These are phyloP conservation scores for Pseudozyma hubeiensis DNA, from an alignment of 1,284 basidiomycete genomes.

Conservation along the genomic window DNA sequence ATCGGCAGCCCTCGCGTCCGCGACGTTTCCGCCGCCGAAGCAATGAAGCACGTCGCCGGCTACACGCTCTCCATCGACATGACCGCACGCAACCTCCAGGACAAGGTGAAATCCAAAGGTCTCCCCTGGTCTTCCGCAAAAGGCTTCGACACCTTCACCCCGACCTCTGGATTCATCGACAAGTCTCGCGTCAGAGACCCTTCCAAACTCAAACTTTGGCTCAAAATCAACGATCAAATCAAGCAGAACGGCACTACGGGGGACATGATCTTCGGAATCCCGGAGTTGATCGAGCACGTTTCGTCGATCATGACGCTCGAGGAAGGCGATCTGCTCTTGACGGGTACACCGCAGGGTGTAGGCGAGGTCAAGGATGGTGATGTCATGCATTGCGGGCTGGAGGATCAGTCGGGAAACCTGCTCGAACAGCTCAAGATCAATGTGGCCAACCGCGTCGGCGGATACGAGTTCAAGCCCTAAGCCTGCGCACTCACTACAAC, in stretches of 20 bases:
- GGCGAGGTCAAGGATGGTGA: slow-evolving; percentile 83
- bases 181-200: slow-evolving; percentile 79
- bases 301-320: slow-evolving; percentile 96
- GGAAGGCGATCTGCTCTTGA: slow-evolving; percentile 72
- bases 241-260: slow-evolving; percentile 87
- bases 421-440: slow-evolving; percentile 77
- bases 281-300: slow-evolving; percentile 88
- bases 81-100: slow-evolving; percentile 95
- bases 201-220: slow-evolving; percentile 79
- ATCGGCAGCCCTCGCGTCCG: slow-evolving; percentile 83
- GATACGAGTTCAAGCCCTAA: slow-evolving; percentile 74
- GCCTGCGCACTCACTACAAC: not conserved
- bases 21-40: slow-evolving; percentile 80
- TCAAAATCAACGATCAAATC: slow-evolving; percentile 84
- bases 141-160: slow-evolving; percentile 89
- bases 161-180: slow-evolving; percentile 82
- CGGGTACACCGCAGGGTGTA: slow-evolving; percentile 80
- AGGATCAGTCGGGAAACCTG: slow-evolving; percentile 74
- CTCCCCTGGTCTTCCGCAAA: slow-evolving; percentile 94
- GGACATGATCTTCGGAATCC: slow-evolving; percentile 94
- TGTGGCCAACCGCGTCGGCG: slow-evolving; percentile 76
- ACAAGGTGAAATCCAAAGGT: slow-evolving; percentile 88
- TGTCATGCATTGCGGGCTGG: slow-evolving; percentile 80
- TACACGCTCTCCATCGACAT: slow-evolving; percentile 95
- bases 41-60: slow-evolving; percentile 84